These are phyloP conservation scores for Dactylorhiza incarnata DNA, from an alignment of 106 monocot genomes.

Conservation along the genomic window DNA sequence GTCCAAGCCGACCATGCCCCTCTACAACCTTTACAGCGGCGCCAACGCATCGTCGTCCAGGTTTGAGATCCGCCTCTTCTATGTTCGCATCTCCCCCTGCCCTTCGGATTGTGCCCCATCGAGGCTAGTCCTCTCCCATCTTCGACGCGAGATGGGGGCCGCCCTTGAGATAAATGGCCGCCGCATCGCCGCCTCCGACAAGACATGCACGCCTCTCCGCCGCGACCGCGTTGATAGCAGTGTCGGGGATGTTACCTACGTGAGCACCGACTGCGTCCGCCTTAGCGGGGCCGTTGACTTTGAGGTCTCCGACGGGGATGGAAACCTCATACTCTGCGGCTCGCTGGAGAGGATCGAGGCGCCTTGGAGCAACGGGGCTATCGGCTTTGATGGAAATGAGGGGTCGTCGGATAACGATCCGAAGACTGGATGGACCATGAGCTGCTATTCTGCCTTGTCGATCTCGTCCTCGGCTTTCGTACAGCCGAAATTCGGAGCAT, in stretches of 20 bases:
- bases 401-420: constrained; percentile 23
- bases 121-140: constrained; percentile 34
- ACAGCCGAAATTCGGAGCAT: constrained; percentile 21
- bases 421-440: constrained; percentile 53
- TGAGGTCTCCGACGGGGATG: constrained; percentile 29
- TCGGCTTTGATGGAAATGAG: constrained; percentile 6
- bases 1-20: neutral
- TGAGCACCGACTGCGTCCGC: constrained; percentile 38
- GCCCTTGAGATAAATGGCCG: constrained; percentile 47
- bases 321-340: constrained; percentile 42
- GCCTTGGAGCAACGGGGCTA: constrained; percentile 26
- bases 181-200: constrained; percentile 24
- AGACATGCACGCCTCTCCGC: constrained; percentile 26
- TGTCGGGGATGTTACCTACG: constrained; percentile 35
- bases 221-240: constrained; percentile 29
- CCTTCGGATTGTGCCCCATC: constrained; percentile 23
- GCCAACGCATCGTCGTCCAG: constrained; percentile 21
- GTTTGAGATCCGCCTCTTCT: constrained; percentile 64
- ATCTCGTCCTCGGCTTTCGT: constrained; percentile 11
- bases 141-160: constrained; percentile 50
- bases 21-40: neutral
- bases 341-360: constrained; percentile 44
- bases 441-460: constrained; percentile 41
- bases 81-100: constrained; percentile 42
- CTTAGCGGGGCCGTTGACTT: constrained; percentile 38